These are phyloP conservation scores for Arbutus unedo DNA, from an alignment of 148 eudicot genomes.

Conservation along the genomic window DNA sequence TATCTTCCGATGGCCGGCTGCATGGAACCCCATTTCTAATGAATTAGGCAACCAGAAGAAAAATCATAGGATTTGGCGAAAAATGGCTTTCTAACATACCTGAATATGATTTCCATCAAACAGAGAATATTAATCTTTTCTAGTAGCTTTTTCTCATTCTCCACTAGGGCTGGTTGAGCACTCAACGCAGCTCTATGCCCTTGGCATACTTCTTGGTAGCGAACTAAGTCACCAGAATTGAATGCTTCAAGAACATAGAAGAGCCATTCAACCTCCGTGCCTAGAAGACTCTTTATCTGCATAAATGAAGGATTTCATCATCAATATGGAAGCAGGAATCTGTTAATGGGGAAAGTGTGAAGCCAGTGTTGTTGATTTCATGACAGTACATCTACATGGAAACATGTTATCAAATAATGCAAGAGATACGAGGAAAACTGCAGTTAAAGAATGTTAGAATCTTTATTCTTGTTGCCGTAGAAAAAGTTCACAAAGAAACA, in stretches of 20 bases:
- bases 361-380: not conserved
- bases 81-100: conserved; percentile 33
- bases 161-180: conserved; percentile 88
- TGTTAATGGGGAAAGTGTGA: not conserved
- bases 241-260: conserved; percentile 87
- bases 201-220: conserved; percentile 79
- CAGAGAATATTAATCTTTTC: conserved; percentile 96
- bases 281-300: conserved; percentile 80
- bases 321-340: not conserved
- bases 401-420: not conserved
- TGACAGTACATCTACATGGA: not conserved
- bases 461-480: not conserved
- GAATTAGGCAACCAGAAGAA: not conserved
- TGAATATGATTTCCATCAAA: conserved; percentile 96
- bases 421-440: not conserved
- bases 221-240: conserved; percentile 79
- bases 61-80: not conserved
- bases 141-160: conserved; percentile 80
- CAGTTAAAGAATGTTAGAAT: not conserved
- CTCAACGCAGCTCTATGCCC: conserved; percentile 76
- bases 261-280: conserved; percentile 96
- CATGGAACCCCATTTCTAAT: conserved; percentile 17
- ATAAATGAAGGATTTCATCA: conserved; percentile 8
- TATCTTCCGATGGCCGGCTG: conserved; percentile 91
- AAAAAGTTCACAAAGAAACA: no score